Evolutionary conservation across 2,329 filamentous ascomycete species (phyloP).

Genomic region (Westerdykella sp.): DNA sequence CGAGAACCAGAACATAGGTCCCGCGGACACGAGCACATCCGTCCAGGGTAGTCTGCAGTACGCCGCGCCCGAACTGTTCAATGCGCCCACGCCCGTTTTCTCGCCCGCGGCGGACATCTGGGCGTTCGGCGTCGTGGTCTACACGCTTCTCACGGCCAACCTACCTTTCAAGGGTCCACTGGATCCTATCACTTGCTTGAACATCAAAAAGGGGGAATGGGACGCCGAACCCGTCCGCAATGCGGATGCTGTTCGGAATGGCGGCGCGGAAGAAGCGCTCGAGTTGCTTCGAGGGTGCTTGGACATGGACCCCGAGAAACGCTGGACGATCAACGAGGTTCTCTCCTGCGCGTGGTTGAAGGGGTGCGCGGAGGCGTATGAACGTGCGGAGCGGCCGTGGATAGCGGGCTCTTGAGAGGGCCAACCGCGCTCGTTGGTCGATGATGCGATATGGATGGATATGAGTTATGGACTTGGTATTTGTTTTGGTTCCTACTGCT

Average conservation of each 20-base stretch:
- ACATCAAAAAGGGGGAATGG: slow-evolving; percentile 57
- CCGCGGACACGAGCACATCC: slow-evolving; percentile 51
- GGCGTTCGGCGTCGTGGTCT: slow-evolving; percentile 61
- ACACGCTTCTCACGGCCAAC: slow-evolving; percentile 53
- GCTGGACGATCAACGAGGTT: slow-evolving; percentile 54
- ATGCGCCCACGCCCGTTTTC: slow-evolving; percentile 36
- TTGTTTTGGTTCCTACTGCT: slow-evolving; percentile 3
- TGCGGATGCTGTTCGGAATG: slow-evolving; percentile 34
- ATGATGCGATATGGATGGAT: slow-evolving; percentile 1
- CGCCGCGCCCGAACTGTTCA: slow-evolving; percentile 46
- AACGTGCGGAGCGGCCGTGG: neutral
- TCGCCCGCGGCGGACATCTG: slow-evolving; percentile 58
- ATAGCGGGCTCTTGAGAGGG: neutral
- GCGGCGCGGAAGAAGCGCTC: slow-evolving; percentile 42
- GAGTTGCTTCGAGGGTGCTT: slow-evolving; percentile 57
- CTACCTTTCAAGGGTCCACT: slow-evolving; percentile 59
- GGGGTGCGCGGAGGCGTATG: slow-evolving; percentile 16
- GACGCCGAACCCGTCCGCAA: slow-evolving; percentile 46
- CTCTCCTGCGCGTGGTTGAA: slow-evolving; percentile 52
- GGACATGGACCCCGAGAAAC: slow-evolving; percentile 48
- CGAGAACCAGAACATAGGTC: slow-evolving; percentile 44
- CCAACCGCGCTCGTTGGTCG: neutral
- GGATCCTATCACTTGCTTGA: slow-evolving; percentile 51
- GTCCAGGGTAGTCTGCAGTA: slow-evolving; percentile 57
- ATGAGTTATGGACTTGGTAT: neutral